Base-by-base conservation (phyloP, 306 rosid genomes). In the Ochetophila trinervis region DNA sequence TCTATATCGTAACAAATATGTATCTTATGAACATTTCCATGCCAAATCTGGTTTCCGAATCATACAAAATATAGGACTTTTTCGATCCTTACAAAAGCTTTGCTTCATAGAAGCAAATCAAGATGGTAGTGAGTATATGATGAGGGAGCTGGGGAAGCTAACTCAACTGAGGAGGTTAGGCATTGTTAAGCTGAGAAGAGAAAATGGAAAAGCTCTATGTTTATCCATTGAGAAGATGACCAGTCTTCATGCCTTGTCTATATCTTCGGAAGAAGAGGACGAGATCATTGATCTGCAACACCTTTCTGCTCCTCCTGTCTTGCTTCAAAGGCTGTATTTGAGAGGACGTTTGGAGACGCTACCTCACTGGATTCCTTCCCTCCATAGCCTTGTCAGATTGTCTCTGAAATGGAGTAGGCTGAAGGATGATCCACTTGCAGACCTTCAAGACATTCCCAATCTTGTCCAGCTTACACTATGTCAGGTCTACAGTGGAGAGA, bases 321-420 rank as follows among this genome's bases (percentile, higher is more conserved):
- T 51, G 50, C 77, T 81, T 57, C 77, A 73, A 56, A 60, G 84
- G 62, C 70, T 76, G 30, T 76, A 60, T 49, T 53, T 79, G 55
- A 67, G 51, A 76, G 87, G 84, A 42, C 65, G 72, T 5, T 10
- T 83, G 51, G 84, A 79, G 0, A 65, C 53, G 64, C 24, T 83
- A 23, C 87, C 82, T 13, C 65, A 68, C 17, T 83, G 82, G 84
- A 67, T 79, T 35, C 60, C 81, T 49, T 69, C 77, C 35, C 82
- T 79, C 18, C 75, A 61, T 4, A 54, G 69, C 60, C 70, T 79
- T 40, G 77, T 60, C 37, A 68, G 73, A 23, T 24, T 83, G 22
- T 70, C 70, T 22, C 47, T 83, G 10, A 70, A 76, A 36, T 76
- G 82, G 74, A 61, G 79, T 67, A 45, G 67, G 55, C 49, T 83